Conservation (phyloP, 1,139 yeast species). For the Geotrichum klebahnii region DNA sequence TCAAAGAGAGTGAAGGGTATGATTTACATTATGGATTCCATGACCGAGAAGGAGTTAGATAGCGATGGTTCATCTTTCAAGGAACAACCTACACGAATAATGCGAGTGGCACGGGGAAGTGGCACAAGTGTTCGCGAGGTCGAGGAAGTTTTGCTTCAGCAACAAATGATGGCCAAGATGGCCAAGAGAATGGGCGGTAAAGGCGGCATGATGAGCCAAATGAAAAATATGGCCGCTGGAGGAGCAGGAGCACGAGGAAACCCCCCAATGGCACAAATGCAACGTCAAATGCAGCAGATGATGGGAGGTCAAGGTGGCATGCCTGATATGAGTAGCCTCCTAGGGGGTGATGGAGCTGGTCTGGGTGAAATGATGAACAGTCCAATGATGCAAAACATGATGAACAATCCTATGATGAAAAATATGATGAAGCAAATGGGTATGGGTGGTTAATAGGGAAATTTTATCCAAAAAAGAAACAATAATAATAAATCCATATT, state of each 20-base stretch:
- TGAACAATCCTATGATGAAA: conserved; percentile 67
- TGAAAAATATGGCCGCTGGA: conserved; percentile 39
- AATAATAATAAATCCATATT: not conserved
- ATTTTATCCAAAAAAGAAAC: too few relatives aligned
- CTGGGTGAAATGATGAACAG: conserved; percentile 47
- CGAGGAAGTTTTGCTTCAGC: conserved; percentile 88
- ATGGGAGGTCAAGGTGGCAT: conserved; percentile 39
- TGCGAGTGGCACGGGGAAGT: conserved; percentile 92
- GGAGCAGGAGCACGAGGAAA: conserved; percentile 31
- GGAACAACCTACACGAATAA: conserved; percentile 77
- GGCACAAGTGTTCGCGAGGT: conserved; percentile 93
- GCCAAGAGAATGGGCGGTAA: conserved; percentile 65
- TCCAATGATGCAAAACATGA: conserved; percentile 48
- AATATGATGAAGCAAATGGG: conserved; percentile 76
- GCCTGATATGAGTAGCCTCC: conserved; percentile 38
- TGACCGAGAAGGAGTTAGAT: conserved; percentile 89
- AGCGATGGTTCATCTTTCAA: conserved; percentile 81
- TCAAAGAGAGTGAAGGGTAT: conserved; percentile 74
- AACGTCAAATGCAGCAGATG: conserved; percentile 40
- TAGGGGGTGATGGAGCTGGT: conserved; percentile 33
- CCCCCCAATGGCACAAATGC: conserved; percentile 41
- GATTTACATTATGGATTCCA: conserved; percentile 92
- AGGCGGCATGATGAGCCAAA: conserved; percentile 43
- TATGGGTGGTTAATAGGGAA: conserved; percentile 3
- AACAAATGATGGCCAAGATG: conserved; percentile 91